Percentiles rank a stretch among this genome's conserved stretches.
phyloP scores from a whole-genome alignment of 192 early-diverging fungal genomes.

The Coemansia sp. region DNA sequence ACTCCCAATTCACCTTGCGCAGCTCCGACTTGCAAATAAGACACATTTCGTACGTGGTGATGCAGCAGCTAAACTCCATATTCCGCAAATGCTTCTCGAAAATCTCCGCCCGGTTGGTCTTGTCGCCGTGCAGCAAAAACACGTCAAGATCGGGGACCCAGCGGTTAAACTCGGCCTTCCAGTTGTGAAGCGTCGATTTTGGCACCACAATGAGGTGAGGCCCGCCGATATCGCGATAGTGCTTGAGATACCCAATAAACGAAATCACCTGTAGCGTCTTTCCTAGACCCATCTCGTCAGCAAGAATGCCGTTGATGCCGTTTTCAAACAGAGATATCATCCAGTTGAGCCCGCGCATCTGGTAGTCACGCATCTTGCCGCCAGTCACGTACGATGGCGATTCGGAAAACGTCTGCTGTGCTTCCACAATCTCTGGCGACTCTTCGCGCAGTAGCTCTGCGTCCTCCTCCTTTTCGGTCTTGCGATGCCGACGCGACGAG shows the following conservation, averaged over 20 bases:
- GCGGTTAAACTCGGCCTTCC: constrained; percentile 83
- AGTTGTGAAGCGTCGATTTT: constrained; percentile 95
- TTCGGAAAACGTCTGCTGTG: constrained; percentile 74
- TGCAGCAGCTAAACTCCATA: constrained; percentile 81
- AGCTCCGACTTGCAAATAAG: constrained; percentile 82
- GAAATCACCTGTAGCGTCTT: constrained; percentile 97
- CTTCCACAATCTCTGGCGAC: constrained; percentile 55
- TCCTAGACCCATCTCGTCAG: constrained; percentile 98
- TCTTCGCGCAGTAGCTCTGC: constrained; percentile 82
- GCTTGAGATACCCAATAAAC: constrained; percentile 92
- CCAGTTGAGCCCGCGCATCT: constrained; percentile 96
- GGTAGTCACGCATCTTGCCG: constrained; percentile 94
- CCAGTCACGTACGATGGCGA: constrained; percentile 86
- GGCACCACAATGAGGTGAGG: constrained; percentile 96
- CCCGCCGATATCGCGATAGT: constrained; percentile 67
- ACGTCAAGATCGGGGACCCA: constrained; percentile 89
- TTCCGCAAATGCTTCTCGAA: constrained; percentile 55
- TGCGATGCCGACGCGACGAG: constrained; percentile 73
- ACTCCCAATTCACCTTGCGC: constrained; percentile 72
- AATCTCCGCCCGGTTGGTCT: constrained; percentile 66
- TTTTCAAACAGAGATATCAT: constrained; percentile 94
- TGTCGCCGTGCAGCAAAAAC: constrained; percentile 88
- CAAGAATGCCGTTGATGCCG: constrained; percentile 97
- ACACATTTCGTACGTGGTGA: constrained; percentile 97
- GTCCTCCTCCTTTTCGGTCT: constrained; percentile 97